A percentile compares a stretch with the other conserved stretches of the same genome.
Conservation (phyloP, 2,329 filamentous ascomycete genomes). For the Colletotrichum sansevieriae region DNA sequence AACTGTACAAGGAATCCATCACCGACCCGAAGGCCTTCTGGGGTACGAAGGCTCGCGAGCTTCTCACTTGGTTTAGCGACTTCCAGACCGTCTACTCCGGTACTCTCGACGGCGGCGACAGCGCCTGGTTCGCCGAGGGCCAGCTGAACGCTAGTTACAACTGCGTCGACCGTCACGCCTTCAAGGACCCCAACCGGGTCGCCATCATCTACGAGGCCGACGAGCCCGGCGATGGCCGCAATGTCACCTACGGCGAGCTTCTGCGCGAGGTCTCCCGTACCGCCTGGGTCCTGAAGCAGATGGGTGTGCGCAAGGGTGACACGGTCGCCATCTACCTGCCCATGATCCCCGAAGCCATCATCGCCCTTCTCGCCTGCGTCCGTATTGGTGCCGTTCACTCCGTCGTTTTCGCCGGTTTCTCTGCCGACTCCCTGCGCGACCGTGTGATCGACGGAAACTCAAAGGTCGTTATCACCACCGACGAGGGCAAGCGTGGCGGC, state of each 20-base stretch:
- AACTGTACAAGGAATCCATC: constrained; percentile 86
- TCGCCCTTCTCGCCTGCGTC: constrained; percentile 90
- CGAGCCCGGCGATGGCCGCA: constrained; percentile 87
- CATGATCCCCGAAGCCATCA: constrained; percentile 97
- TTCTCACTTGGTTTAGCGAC: constrained; percentile 90
- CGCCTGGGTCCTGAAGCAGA: constrained; percentile 90
- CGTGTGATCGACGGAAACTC: constrained; percentile 91
- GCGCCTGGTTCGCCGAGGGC: constrained; percentile 95
- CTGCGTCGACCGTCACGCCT: constrained; percentile 96
- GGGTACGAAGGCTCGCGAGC: constrained; percentile 85
- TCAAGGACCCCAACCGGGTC: constrained; percentile 91
- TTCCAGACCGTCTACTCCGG: constrained; percentile 91
- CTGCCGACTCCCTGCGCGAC: constrained; percentile 93
- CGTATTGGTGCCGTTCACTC: constrained; percentile 97
- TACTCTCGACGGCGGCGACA: constrained; percentile 82
- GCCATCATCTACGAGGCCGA: constrained; percentile 99
- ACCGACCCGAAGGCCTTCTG: constrained; percentile 91
- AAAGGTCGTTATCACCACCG: constrained; percentile 95
- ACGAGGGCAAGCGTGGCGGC: constrained; percentile 97
- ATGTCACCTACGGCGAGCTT: constrained; percentile 92
- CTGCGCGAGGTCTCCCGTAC: constrained; percentile 90
- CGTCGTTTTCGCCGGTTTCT: constrained; percentile 98
- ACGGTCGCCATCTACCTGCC: constrained; percentile 97
- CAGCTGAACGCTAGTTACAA: constrained; percentile 97
- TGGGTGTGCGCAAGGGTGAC: constrained; percentile 97